Conservation (phyloP, 73 alveolate genomes). For the Paraurostyla sp. region DNA sequence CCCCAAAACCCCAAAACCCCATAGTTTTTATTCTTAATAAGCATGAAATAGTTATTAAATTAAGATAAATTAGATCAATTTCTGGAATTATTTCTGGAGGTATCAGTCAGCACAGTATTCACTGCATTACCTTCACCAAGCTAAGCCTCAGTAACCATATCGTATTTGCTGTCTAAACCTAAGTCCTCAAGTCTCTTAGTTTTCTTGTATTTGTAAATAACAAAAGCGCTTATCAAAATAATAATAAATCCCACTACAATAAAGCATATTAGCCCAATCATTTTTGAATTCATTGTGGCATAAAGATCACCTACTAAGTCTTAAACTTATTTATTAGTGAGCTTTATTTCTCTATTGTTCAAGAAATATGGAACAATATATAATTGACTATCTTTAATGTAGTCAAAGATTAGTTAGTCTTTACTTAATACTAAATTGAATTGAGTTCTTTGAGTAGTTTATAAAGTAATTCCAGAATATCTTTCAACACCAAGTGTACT, state of each 20-base stretch:
- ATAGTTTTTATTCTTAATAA: too few species aligned
- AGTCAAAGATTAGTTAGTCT: neutral
- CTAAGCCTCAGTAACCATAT: neutral
- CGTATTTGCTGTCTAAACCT: slow-evolving; percentile 24
- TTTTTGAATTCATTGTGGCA: neutral
- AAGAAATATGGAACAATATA: neutral
- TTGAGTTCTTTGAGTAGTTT: neutral
- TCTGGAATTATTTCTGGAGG: neutral
- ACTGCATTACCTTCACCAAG: neutral
- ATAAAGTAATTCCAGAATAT: slow-evolving; percentile 23
- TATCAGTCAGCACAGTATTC: neutral
- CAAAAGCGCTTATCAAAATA: neutral
- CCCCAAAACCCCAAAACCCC: too few species aligned
- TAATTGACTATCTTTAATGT: neutral
- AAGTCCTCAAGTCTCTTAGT: slow-evolving; percentile 9
- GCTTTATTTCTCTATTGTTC: neutral
- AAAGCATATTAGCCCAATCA: neutral
- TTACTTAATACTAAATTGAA: slow-evolving; percentile 16
- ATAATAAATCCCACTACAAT: neutral
- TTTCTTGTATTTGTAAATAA: neutral
- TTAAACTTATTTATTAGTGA: neutral
- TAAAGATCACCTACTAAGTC: neutral
- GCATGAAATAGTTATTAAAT: neutral
- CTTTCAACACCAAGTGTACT: neutral
- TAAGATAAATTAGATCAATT: neutral